Base-by-base conservation (phyloP, 2,329 filamentous ascomycete species). In the Pestalotiopsis sp. region DNA sequence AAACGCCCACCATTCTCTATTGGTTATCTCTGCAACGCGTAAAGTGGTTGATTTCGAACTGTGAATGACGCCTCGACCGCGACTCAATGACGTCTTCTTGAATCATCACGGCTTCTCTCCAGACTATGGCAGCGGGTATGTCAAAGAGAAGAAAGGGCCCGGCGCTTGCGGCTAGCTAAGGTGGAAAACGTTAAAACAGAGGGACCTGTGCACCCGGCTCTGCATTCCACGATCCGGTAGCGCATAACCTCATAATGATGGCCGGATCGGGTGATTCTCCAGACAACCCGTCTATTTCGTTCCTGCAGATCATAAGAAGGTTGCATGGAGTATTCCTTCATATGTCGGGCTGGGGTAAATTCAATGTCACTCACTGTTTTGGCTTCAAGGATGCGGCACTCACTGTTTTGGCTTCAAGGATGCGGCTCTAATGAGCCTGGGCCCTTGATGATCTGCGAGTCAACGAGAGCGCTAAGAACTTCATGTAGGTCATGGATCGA, bases 401-500 rank as follows among this genome's bases (percentile, higher is more conserved):
- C n/a, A 9, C 17, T 40, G 24, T 35, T 61, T 24, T 20, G 7
- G 11, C 58, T 35, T 20, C 17, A 30, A 6, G 58, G 11, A 13
- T 26, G 11, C 58, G 58, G 44, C 13, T 38, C 26, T 20, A 61
- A 40, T 20, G 14, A 20, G 30, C 30, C 26, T 11, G 20, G 30
- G 14, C 30, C 26, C 10, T 61, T 14, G 14, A 13, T 11, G 58
- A 61, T 61, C 58, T 9, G n/a, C 58, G 26, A 30, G 17, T 61
- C 30, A 39, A 63, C n/a, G 38, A 30, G 24, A 52, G 20, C 60
- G 44, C 62, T 65, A 65, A 56, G 24, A 30, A 44, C 20, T 65
- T 65, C 24, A 56, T 10, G 38, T 65, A 65, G 40, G 62, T 65
- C 62, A 65, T 65, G 30, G 30, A 35, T 35, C 30, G 30, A 35